Evolutionary conservation across 371 early-diverging fungal genomes (phyloP), one percentile per base, ranked within the genome.

Genomic region (Zychaea mexicana): DNA sequence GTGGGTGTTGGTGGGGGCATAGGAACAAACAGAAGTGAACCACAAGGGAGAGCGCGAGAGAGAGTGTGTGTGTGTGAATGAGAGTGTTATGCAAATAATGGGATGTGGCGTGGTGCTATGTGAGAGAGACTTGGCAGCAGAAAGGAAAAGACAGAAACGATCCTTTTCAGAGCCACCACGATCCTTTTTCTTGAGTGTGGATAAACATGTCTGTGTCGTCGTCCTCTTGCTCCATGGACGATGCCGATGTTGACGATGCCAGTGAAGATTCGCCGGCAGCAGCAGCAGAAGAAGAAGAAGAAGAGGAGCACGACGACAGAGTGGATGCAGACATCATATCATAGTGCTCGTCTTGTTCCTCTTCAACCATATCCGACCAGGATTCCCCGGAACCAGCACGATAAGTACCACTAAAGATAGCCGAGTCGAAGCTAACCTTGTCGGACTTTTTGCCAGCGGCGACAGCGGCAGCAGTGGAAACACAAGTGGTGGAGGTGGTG

Each of bases 141-240:
- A n/a, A n/a, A n/a, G n/a, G n/a, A n/a, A n/a, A n/a, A n/a, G n/a
- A n/a, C n/a, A n/a, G n/a, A n/a, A n/a, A n/a, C n/a, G n/a, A n/a
- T n/a, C n/a, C 36, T 36, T 15, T 10, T 49, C n/a, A 74, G 19
- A 81, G 66, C 81, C 81, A 81, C 81, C 81, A 81, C 27, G 78
- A 74, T 66, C 77, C 80, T 56, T 77, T 73, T 52, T 77, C 78
- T 56, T 72, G 70, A 54, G 54, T 56, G 52, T 81, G 81, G 33
- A 75, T 70, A 70, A 81, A 81, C 71, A 76, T 64, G 57, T 67
- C 66, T 12, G 63, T 70, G 52, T 73, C 75, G 52, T 70, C 65
- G 36, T 77, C 74, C 31, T 72, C 67, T 7, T 7, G 38, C 15
- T 36, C 38, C 7, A 36, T n/a, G n/a, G n/a, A n/a, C n/a, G n/a